Evolutionary conservation across 2,329 filamentous ascomycete species (phyloP).

Genomic region (Botrytis porri): DNA sequence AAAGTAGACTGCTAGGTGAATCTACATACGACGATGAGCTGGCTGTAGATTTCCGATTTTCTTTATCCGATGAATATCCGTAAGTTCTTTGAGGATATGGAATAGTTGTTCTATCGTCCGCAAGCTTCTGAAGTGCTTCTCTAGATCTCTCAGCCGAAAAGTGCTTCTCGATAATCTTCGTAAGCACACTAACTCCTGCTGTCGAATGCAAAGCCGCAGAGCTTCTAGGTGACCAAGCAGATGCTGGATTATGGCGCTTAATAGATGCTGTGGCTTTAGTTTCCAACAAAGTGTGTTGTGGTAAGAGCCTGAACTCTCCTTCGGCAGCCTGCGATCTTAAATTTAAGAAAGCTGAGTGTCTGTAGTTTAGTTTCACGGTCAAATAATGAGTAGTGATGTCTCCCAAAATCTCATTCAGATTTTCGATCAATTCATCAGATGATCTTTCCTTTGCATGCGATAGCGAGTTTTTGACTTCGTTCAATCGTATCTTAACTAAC

Average conservation of each 20-base stretch:
- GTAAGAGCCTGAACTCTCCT: constrained; percentile 38
- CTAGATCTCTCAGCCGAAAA: constrained; percentile 27
- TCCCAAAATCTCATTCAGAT: constrained; percentile 57
- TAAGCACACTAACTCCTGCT: constrained; percentile 27
- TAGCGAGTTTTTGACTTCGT: constrained; percentile 21
- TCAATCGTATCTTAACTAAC: constrained; percentile 34
- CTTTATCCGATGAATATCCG: constrained; percentile 13
- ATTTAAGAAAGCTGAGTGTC: constrained; percentile 51
- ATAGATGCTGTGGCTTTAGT: constrained; percentile 53
- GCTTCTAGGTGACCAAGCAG: constrained; percentile 51
- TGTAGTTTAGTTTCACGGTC: constrained; percentile 51
- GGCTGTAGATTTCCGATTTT: constrained; percentile 4
- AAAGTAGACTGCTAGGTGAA: not conserved
- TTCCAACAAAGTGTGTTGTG: constrained; percentile 49
- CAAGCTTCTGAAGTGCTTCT: constrained; percentile 28
- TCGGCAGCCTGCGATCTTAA: constrained; percentile 24
- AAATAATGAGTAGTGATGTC: constrained; percentile 49
- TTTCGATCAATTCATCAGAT: constrained; percentile 56
- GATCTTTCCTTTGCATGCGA: constrained; percentile 40
- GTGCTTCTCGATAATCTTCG: constrained; percentile 32
- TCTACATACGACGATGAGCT: not conserved
- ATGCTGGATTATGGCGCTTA: constrained; percentile 47
- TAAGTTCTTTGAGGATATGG: constrained; percentile 17
- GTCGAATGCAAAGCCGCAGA: constrained; percentile 38
- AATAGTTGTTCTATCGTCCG: constrained; percentile 25